Base-by-base conservation (phyloP, 2,329 filamentous ascomycete species). In the Pezizomycotina sp. region DNA sequence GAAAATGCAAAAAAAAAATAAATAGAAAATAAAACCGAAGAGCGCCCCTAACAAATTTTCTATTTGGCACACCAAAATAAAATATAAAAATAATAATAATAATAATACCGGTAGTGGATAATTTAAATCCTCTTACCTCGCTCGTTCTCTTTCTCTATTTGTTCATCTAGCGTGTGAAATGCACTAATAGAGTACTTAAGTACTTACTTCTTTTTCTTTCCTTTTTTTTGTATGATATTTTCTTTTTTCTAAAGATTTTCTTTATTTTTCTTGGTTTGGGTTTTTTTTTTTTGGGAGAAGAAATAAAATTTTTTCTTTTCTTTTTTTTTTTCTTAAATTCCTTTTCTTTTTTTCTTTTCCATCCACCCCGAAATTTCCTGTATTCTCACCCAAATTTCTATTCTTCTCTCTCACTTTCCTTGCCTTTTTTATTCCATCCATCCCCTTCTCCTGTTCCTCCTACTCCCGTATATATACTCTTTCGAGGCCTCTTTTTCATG, bases 81-180 rank as follows among this genome's bases (percentile, higher is more conserved):
- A 14, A 10, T n/a, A 15, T 12, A 19, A 7, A 10, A 20, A 36
- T 34, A 34, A 13, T 36, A 20, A 21, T 9, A 41, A 41, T 33
- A 41, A 28, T 30, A 32, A 21, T 22, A 36, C 25, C 8, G 28
- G 31, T 8, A 42, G 38, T 34, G 38, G 37, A 31, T 38, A 36
- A 28, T 20, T 38, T 29, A 22, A 7, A 14, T 35, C 16, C 28
- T 31, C 24, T 22, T 29, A 13, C 25, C 14, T 26, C 30, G 24
- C 25, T 38, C 23, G 13, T 13, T 28, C 33, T 12, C 36, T 29
- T 13, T 15, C 15, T 21, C 16, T 26, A 20, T 10, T 18, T 14
- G 23, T 27, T 26, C 34, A 19, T 42, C 34, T 30, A 19, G 30
- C 26, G 30, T 34, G n/a, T 34, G 30, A 27, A 14, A 22, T 18